phyloP scores from a whole-genome alignment of 805 yeast species.

The Clavispora asparagi region DNA sequence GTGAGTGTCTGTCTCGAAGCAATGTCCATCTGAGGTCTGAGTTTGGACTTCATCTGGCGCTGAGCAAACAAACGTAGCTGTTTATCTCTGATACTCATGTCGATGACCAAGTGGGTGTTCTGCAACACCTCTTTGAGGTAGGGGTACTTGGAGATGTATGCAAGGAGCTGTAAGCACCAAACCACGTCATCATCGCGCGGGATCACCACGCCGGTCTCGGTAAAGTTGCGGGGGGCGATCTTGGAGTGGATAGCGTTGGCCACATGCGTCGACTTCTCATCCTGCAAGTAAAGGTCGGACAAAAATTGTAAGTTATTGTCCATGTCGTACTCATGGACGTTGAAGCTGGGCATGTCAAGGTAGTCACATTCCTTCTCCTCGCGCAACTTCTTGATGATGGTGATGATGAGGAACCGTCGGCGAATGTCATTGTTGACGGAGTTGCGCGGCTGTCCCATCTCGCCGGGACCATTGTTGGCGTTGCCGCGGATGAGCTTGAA shows the following conservation, averaged over 20 bases:
- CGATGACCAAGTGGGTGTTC: slow-evolving; percentile 67
- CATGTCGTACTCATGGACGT: slow-evolving; percentile 36
- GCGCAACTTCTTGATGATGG: slow-evolving; percentile 31
- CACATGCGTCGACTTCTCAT: slow-evolving; percentile 21
- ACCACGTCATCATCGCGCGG: slow-evolving; percentile 92
- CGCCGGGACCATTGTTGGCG: slow-evolving; percentile 2
- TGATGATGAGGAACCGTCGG: slow-evolving; percentile 30
- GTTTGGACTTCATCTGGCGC: slow-evolving; percentile 28
- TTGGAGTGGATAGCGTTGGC: slow-evolving; percentile 23
- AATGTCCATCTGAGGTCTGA: slow-evolving; percentile 25
- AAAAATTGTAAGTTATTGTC: slow-evolving; percentile 38
- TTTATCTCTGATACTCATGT: slow-evolving; percentile 46
- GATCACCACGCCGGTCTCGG: slow-evolving; percentile 64
- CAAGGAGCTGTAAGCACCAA: slow-evolving; percentile 88
- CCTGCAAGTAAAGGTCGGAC: slow-evolving; percentile 36
- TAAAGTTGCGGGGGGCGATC: slow-evolving; percentile 33
- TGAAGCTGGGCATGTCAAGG: slow-evolving; percentile 25
- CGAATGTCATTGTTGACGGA: slow-evolving; percentile 28
- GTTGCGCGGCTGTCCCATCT: slow-evolving; percentile 1
- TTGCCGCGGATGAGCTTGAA: slow-evolving; percentile 31
- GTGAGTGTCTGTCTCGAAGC: slow-evolving; percentile 28
- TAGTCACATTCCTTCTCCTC: slow-evolving; percentile 33
- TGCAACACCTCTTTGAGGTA: slow-evolving; percentile 70
- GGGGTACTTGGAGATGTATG: slow-evolving; percentile 90
- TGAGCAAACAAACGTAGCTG: slow-evolving; percentile 32